These are phyloP conservation scores for Aspergillus sclerotiicarbonarius DNA, from an alignment of 495 filamentous ascomycete species.

Conservation along the genomic window DNA sequence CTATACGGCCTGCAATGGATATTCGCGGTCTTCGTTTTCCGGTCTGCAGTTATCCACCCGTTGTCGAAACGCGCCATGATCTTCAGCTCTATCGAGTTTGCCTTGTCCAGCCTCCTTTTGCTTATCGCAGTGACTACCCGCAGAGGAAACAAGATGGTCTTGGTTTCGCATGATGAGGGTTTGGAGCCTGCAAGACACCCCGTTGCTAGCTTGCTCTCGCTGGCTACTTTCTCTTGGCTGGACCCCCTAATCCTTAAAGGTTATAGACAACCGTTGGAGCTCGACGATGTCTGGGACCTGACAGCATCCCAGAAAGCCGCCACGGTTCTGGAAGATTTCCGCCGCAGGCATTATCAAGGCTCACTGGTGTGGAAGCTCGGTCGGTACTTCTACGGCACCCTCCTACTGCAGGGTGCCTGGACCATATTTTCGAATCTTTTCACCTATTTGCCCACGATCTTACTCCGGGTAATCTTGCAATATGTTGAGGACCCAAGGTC, in stretches of 20 bases:
- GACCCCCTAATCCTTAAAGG: constrained; percentile 86
- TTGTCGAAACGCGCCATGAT: constrained; percentile 50
- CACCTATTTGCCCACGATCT: constrained; percentile 86
- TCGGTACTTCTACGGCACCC: constrained; percentile 74
- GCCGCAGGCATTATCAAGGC: constrained; percentile 81
- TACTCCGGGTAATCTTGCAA: constrained; percentile 86
- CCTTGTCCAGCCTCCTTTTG: constrained; percentile 68
- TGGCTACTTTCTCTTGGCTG: constrained; percentile 88
- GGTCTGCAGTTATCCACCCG: constrained; percentile 81
- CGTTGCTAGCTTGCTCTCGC: constrained; percentile 80
- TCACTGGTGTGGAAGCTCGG: constrained; percentile 76
- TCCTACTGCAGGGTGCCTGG: constrained; percentile 78
- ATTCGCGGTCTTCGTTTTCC: constrained; percentile 71
- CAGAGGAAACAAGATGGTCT: constrained; percentile 86
- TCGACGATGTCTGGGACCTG: constrained; percentile 89
- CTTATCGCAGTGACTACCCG: constrained; percentile 75
- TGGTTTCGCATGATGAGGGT: constrained; percentile 81
- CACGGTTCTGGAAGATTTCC: constrained; percentile 72
- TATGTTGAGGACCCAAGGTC: constrained; percentile 82
- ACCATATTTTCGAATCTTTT: constrained; percentile 74
- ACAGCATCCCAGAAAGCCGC: constrained; percentile 83
- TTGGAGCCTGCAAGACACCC: constrained; percentile 84
- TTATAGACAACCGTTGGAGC: constrained; percentile 80
- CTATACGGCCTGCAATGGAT: constrained; percentile 87
- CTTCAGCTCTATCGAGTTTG: constrained; percentile 68